Conservation (phyloP, 73 alveolate genomes). For the Blepharisma japonicum region DNA sequence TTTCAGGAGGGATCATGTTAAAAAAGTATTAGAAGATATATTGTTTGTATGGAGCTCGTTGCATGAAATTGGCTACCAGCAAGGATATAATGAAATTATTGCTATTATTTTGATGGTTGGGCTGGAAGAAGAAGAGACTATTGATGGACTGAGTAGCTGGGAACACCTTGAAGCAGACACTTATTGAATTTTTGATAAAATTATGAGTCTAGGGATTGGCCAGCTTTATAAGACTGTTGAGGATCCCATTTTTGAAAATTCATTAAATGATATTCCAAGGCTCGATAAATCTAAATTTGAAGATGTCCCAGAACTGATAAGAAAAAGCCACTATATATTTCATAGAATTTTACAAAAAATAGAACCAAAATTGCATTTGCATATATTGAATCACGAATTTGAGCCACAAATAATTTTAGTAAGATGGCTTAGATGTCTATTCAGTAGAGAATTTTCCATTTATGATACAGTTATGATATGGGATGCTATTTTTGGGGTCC, state of each 20-base stretch:
- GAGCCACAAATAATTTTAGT: conserved; percentile 37
- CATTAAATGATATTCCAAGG: not conserved
- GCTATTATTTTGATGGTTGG: not conserved
- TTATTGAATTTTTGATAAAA: not conserved
- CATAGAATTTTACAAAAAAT: conserved; percentile 12
- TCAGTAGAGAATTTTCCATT: conserved; percentile 35
- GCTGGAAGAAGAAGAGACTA: not conserved
- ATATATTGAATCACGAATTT: conserved; percentile 33
- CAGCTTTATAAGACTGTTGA: not conserved
- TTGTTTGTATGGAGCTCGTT: not conserved
- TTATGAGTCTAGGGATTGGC: not conserved
- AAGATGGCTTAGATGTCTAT: conserved; percentile 38
- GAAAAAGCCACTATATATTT: not conserved
- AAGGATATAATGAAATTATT: not conserved
- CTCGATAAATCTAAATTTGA: not conserved
- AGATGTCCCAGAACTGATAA: not conserved
- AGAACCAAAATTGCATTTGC: conserved; percentile 30
- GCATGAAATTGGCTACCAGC: not conserved
- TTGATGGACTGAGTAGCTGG: not conserved
- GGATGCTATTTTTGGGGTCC: conserved; percentile 38
- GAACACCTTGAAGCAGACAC: conserved; percentile 4
- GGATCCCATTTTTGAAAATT: not conserved
- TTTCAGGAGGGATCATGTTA: not conserved
- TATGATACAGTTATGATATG: conserved; percentile 32
- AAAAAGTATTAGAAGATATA: not conserved